Base-by-base conservation (phyloP, 352 stramenopile genomes). In the Phytopythium boreale region DNA sequence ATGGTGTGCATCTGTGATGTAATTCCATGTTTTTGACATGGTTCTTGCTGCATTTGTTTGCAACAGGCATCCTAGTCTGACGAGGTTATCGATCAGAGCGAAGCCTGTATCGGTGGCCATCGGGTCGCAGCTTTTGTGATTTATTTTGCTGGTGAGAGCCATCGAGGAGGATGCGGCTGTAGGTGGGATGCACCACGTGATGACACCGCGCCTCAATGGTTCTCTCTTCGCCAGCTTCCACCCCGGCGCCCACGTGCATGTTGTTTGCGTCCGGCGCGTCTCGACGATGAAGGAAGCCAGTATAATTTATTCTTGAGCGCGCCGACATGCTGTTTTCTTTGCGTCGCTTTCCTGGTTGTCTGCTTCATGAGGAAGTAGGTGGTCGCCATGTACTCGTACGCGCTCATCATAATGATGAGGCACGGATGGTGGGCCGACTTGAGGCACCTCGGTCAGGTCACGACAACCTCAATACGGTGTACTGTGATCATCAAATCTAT, bases 301-400 rank as follows among this genome's bases (percentile, higher is more conserved):
- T 56, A 41, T 56, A 56, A 56, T 41, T 41, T 56, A 56, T 56
- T n/a, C 50, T 41, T 37, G 50, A 56, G 29, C 27, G 26, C 49
- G 14, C 27, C 15, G 17, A 29, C n/a, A 17, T 29, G 41, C 22
- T 17, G 0, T 29, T n/a, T 22, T 14, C 44, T 7, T 29, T 9
- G 1, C 37, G 37, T 22, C 41, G 20, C 39, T n/a, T 1, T 44
- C 12, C 17, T 44, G 12, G 15, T 11, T 39, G 34, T 11, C 11
- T 39, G 6, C 6, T 11, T 39, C 34, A 39, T n/a, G n/a, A n/a
- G n/a, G n/a, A n/a, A n/a, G n/a, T n/a, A n/a, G n/a, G n/a, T n/a
- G n/a, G n/a, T n/a, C n/a, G n/a, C n/a, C n/a, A n/a, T n/a, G n/a
- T n/a, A n/a, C n/a, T n/a, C n/a, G n/a, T n/a, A n/a, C n/a, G n/a